phyloP scores from a whole-genome alignment of 2,329 filamentous ascomycete species.

The Fusarium citri region DNA sequence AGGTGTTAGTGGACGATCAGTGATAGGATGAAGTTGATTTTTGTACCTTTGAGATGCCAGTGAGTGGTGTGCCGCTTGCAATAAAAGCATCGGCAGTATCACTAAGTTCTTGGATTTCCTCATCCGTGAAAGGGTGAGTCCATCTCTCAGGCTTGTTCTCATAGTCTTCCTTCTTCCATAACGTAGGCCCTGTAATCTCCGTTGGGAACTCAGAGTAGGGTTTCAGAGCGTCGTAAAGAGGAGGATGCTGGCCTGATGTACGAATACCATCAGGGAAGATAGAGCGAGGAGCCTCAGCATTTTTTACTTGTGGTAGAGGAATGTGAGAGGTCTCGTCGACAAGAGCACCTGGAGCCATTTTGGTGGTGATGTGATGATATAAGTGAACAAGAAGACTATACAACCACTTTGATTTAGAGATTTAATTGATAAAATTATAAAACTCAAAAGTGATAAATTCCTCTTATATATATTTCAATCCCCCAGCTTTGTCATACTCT shows the following conservation, averaged over 20 bases:
- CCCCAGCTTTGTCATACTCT: constrained; percentile 9
- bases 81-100: constrained; percentile 76
- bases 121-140: constrained; percentile 76
- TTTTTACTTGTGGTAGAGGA: constrained; percentile 40
- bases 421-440: constrained; percentile 10
- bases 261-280: constrained; percentile 62
- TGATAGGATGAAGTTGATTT: no score
- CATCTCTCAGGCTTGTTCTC: constrained; percentile 73
- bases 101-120: constrained; percentile 76
- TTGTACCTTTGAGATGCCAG: constrained; percentile 66
- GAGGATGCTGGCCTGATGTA: constrained; percentile 77
- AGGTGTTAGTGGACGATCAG: constrained; percentile 5
- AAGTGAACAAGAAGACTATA: neutral
- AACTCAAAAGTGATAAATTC: neutral
- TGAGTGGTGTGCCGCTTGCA: constrained; percentile 71
- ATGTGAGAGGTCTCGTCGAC: constrained; percentile 33
- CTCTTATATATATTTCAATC: constrained; percentile 15
- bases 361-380: neutral
- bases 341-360: constrained; percentile 45
- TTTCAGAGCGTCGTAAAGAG: constrained; percentile 71
- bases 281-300: constrained; percentile 42
- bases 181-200: constrained; percentile 76
- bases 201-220: constrained; percentile 78
- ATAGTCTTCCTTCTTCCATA: constrained; percentile 78
- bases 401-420: neutral